Conservation (phyloP, 257 asterid species). For the Parsonsia alboflavescens region DNA sequence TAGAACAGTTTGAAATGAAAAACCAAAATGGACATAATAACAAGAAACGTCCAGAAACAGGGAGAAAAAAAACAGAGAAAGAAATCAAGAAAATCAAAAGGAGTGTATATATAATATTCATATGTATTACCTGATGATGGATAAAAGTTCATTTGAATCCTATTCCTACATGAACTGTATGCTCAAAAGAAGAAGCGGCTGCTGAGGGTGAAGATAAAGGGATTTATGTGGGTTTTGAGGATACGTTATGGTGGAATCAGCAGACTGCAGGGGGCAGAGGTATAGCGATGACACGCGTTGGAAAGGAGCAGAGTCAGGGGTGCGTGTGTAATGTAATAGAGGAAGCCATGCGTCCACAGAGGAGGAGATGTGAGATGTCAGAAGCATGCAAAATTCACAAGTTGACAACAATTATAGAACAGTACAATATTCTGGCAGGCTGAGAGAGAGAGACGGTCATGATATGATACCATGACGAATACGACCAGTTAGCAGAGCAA, state of each 20-base stretch:
- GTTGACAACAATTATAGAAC: slow-evolving; percentile 9
- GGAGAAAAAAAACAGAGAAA: neutral
- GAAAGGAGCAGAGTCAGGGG: slow-evolving; percentile 11
- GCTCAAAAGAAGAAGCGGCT: neutral
- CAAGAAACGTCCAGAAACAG: neutral
- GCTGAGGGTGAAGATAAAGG: neutral
- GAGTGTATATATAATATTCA: neutral
- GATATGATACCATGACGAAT: no score
- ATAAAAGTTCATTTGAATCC: neutral
- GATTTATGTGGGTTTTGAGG: neutral
- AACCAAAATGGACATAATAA: neutral
- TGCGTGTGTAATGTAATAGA: neutral
- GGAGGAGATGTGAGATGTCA: neutral
- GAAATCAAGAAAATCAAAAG: neutral
- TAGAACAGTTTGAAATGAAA: neutral
- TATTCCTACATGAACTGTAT: neutral
- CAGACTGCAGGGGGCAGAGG: neutral
- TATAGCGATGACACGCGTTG: slow-evolving; percentile 15
- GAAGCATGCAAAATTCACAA: neutral
- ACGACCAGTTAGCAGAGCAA: no score
- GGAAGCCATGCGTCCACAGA: slow-evolving; percentile 14
- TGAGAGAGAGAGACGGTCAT: neutral
- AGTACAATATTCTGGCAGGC: neutral
- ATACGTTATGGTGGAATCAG: neutral
- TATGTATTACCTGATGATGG: slow-evolving; percentile 24